phyloP scores from a whole-genome alignment of 1,139 yeast genomes.

The Scheffersomyces lignicola region DNA sequence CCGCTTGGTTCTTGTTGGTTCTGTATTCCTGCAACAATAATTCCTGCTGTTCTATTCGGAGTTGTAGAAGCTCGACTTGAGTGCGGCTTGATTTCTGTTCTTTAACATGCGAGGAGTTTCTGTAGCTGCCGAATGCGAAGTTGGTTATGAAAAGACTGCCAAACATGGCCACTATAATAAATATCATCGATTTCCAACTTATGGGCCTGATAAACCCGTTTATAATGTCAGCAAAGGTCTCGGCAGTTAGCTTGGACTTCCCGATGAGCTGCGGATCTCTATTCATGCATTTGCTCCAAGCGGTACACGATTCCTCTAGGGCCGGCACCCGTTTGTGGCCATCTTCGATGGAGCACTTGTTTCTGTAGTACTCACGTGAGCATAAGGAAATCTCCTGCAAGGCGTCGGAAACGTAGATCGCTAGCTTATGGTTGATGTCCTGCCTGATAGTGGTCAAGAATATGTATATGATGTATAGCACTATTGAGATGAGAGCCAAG shows the following conservation, averaged over 20 bases:
- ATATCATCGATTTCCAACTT: conserved; percentile 69
- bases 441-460: conserved; percentile 61
- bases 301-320: conserved; percentile 65
- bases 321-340: conserved; percentile 62
- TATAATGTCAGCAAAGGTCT: conserved; percentile 76
- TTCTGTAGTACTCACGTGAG: conserved; percentile 65
- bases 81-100: conserved; percentile 11
- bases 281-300: conserved; percentile 85
- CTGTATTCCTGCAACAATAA: conserved; percentile 3
- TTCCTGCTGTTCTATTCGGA: conserved; percentile 5
- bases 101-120: conserved; percentile 8
- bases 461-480: conserved; percentile 54
- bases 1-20: background rate
- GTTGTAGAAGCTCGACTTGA: background rate
- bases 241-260: conserved; percentile 74
- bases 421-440: conserved; percentile 73
- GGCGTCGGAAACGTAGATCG: conserved; percentile 58
- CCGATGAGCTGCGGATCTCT: conserved; percentile 82
- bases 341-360: conserved; percentile 54
- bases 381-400: conserved; percentile 71
- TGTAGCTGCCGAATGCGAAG: conserved; percentile 21
- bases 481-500: conserved; percentile 52
- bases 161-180: conserved; percentile 24
- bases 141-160: conserved; percentile 23
- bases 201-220: conserved; percentile 77